Evolutionary conservation across 352 stramenopile genomes (phyloP).

Genomic region (Aphanomyces stellatus): DNA sequence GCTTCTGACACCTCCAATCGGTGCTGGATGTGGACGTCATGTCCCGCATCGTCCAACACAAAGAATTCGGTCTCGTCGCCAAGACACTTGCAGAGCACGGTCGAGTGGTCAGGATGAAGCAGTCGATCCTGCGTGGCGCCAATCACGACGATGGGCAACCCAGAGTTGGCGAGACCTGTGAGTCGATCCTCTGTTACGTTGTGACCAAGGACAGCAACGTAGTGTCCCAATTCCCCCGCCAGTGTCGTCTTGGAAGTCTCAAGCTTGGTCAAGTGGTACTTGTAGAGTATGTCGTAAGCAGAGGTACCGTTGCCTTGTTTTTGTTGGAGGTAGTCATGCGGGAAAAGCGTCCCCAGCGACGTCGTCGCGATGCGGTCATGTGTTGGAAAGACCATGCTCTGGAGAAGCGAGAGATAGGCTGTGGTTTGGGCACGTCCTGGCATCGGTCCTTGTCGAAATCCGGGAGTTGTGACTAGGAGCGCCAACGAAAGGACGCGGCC

Average conservation of each 20-base stretch:
- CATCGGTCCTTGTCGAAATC: constrained; percentile 28
- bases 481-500: constrained; percentile 40
- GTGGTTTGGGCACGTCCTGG: constrained; percentile 22
- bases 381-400: constrained; percentile 34
- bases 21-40: constrained; percentile 31
- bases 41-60: constrained; percentile 30
- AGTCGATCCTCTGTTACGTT: constrained; percentile 25
- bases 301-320: too few species aligned
- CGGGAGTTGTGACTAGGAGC: constrained; percentile 42
- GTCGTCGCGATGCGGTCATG: constrained; percentile 27
- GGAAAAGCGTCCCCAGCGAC: constrained; percentile 39
- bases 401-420: constrained; percentile 19
- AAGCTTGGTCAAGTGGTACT: constrained; percentile 20
- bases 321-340: constrained; percentile 28
- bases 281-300: not conserved
- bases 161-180: constrained; percentile 17
- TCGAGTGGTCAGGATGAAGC: constrained; percentile 30
- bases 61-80: constrained; percentile 24
- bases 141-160: constrained; percentile 34
- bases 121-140: constrained; percentile 30
- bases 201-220: constrained; percentile 15
- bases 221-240: constrained; percentile 19
- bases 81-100: constrained; percentile 22
- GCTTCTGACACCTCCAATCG: not conserved
- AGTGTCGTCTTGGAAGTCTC: not conserved